Evolutionary conservation across 2,329 filamentous ascomycete genomes (phyloP).

Genomic region (Chrysosporium queenslandicum): DNA sequence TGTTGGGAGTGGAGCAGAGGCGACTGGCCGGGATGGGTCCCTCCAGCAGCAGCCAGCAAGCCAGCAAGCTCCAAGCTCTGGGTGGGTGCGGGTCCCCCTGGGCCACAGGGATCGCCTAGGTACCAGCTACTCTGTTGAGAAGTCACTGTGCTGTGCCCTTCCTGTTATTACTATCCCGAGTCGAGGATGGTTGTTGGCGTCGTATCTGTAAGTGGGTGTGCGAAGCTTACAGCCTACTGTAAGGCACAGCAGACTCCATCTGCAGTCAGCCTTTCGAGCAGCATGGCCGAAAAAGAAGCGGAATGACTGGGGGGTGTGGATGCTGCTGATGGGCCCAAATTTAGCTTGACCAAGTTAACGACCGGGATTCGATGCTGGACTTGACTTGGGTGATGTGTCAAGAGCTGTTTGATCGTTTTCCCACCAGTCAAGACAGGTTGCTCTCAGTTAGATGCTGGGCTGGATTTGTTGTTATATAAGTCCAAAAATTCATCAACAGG

Average conservation of each 20-base stretch:
- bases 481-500: neutral
- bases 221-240: neutral
- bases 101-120: neutral
- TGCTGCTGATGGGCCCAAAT: neutral
- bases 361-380: conserved; percentile 1
- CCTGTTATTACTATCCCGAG: no score
- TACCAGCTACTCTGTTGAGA: conserved; percentile 3
- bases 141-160: no score
- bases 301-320: neutral
- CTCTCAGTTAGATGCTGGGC: neutral
- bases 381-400: conserved; percentile 8
- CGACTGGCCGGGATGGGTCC: no score
- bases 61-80: neutral
- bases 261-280: neutral
- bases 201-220: no score
- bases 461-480: no score
- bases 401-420: conserved; percentile 10
- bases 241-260: neutral
- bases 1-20: neutral
- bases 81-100: neutral
- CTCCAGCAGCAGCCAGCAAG: no score
- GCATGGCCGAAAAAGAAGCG: neutral
- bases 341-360: neutral
- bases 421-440: conserved; percentile 6
- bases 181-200: no score